Percentiles rank a stretch among this genome's conserved stretches.
phyloP scores from a whole-genome alignment of 495 filamentous ascomycete genomes.

The Xylaria flabelliformis region DNA sequence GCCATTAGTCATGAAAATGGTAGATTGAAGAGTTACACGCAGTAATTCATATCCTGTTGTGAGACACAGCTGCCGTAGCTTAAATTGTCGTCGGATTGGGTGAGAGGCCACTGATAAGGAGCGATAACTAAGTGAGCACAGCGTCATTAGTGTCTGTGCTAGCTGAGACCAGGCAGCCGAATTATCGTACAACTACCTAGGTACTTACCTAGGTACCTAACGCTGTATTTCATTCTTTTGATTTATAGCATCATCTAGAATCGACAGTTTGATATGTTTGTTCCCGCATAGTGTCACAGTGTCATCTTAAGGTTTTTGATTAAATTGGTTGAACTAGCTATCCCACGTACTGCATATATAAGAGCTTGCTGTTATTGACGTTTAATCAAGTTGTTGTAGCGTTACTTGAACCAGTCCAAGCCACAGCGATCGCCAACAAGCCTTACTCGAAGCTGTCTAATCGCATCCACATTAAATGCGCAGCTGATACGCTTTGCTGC shows the following conservation, averaged over 20 bases:
- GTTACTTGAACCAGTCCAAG: conserved; percentile 1
- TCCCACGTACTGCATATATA: not conserved
- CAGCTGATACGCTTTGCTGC: conserved; percentile 12
- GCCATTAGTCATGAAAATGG: not conserved
- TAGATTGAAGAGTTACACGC: not conserved
- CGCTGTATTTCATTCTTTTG: not conserved
- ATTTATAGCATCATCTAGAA: not conserved
- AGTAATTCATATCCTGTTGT: not conserved
- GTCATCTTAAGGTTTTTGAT: not conserved
- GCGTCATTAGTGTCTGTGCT: conserved; percentile 4
- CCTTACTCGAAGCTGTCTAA: conserved; percentile 16
- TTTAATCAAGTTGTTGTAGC: not conserved
- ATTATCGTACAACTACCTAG: not conserved
- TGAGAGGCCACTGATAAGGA: not conserved
- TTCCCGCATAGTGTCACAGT: not conserved
- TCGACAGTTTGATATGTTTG: not conserved
- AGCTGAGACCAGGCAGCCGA: conserved; percentile 18
- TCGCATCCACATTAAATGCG: conserved; percentile 12
- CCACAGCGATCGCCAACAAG: conserved; percentile 10
- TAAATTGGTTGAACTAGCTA: not conserved
- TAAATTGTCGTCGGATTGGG: not conserved
- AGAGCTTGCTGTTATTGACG: not conserved
- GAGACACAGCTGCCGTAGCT: not conserved
- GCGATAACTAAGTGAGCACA: conserved; percentile 1
- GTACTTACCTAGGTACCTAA: too few relatives aligned